Conservation (phyloP, 2,329 filamentous ascomycete genomes). For the Sclerotinia nivalis region DNA sequence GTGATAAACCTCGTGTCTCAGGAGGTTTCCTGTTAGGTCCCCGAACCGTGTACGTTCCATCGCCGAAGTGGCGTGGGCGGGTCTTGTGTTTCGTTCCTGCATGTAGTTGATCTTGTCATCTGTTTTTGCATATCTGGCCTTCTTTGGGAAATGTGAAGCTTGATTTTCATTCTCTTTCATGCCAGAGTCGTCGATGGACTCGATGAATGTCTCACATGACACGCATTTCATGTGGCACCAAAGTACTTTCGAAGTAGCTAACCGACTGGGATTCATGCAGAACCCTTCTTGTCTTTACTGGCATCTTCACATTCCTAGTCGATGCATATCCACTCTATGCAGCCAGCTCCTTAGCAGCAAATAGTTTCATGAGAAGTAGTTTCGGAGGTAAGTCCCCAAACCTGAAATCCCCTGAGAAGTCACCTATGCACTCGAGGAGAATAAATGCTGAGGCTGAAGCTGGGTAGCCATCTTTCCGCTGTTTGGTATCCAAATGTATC, state of each 20-base stretch:
- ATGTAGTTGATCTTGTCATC: slow-evolving; percentile 22
- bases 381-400: slow-evolving; percentile 56
- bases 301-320: slow-evolving; percentile 81
- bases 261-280: slow-evolving; percentile 47
- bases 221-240: slow-evolving; percentile 32
- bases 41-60: slow-evolving; percentile 23
- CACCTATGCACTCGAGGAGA: slow-evolving; percentile 11
- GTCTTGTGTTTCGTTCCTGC: slow-evolving; percentile 21
- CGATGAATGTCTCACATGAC: slow-evolving; percentile 28
- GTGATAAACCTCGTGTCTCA: slow-evolving; percentile 17
- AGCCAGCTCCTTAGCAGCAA: slow-evolving; percentile 78
- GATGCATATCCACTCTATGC: slow-evolving; percentile 77
- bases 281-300: slow-evolving; percentile 75
- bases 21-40: slow-evolving; percentile 22
- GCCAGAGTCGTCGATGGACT: slow-evolving; percentile 12
- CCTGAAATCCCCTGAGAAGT: slow-evolving; percentile 1
- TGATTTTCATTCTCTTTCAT: slow-evolving; percentile 2
- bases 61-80: slow-evolving; percentile 19
- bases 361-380: slow-evolving; percentile 73
- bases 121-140: slow-evolving; percentile 19
- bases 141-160: slow-evolving; percentile 21
- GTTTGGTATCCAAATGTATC: slow-evolving; percentile 74
- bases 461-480: slow-evolving; percentile 68
- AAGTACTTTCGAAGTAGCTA: slow-evolving; percentile 32
- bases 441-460: slow-evolving; percentile 29